These are phyloP conservation scores for Huntiella abstrusa DNA, from an alignment of 2,329 filamentous ascomycete species.

Conservation along the genomic window DNA sequence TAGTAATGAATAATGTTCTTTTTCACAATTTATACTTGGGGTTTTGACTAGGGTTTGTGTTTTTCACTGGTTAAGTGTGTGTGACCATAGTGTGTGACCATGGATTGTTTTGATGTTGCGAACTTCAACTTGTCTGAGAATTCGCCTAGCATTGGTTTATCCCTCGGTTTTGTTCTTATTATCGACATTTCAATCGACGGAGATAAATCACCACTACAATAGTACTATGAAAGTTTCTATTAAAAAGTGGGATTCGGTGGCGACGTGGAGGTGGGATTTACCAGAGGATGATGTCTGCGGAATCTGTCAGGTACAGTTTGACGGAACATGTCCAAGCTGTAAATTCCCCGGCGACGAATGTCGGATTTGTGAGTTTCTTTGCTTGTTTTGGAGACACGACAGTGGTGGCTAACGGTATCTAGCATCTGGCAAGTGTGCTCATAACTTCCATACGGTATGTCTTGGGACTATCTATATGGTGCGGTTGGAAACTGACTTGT, in stretches of 20 bases:
- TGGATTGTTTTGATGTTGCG: too few relatives aligned
- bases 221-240: constrained; percentile 83
- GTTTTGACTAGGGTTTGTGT: neutral
- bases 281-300: constrained; percentile 95
- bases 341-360: constrained; percentile 96
- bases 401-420: neutral
- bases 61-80: neutral
- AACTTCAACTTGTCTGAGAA: neutral
- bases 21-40: neutral
- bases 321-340: constrained; percentile 93
- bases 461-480: constrained; percentile 12
- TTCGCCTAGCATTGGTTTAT: neutral
- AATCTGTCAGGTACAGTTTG: constrained; percentile 95
- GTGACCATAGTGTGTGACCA: too few relatives aligned
- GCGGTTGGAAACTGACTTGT: neutral
- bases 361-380: constrained; percentile 51
- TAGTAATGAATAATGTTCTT: neutral
- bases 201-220: neutral
- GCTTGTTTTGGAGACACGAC: neutral
- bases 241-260: constrained; percentile 81
- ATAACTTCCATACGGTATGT: constrained; percentile 89
- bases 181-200: neutral
- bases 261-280: constrained; percentile 95
- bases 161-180: neutral
- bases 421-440: constrained; percentile 94